Evolutionary conservation across 2,329 filamentous ascomycete genomes (phyloP), one percentile per base, ranked within the genome.

Genomic region (Fusarium citri): DNA sequence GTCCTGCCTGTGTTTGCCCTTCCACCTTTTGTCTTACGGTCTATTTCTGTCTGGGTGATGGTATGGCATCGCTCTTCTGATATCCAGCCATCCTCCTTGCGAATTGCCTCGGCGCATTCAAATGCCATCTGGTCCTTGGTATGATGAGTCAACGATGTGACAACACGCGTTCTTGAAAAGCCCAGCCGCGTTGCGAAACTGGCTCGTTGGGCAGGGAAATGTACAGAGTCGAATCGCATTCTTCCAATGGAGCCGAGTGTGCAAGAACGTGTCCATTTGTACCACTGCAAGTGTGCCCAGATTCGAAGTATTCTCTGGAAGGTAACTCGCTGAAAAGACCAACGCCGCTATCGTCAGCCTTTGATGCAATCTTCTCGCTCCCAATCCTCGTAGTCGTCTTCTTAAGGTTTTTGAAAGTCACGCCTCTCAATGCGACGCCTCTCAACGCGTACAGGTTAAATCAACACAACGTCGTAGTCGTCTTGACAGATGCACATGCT

Each of bases 401-500:
- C n/a, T n/a, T n/a, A n/a, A n/a, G n/a, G n/a, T n/a, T n/a, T n/a
- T n/a, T n/a, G n/a, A n/a, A n/a, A n/a, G n/a, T n/a, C n/a, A n/a
- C n/a, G n/a, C n/a, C n/a, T n/a, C n/a, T n/a, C n/a, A n/a, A n/a
- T n/a, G n/a, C n/a, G n/a, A n/a, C n/a, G n/a, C n/a, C n/a, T n/a
- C n/a, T n/a, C n/a, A n/a, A n/a, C n/a, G n/a, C n/a, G n/a, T n/a
- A n/a, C n/a, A n/a, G n/a, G n/a, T n/a, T n/a, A n/a, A n/a, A n/a
- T n/a, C n/a, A n/a, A n/a, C n/a, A n/a, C n/a, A n/a, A n/a, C n/a
- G n/a, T n/a, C n/a, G n/a, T n/a, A n/a, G n/a, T n/a, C n/a, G n/a
- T n/a, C 60, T 12, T 63, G 60, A 7, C 48, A 63, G 1, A 63
- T 63, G 2, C 57, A 63, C 2, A 63, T 30, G 4, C 60, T 55